These are phyloP conservation scores for Megacollybia platyphylla DNA, from an alignment of 1,284 basidiomycete genomes.

Conservation along the genomic window DNA sequence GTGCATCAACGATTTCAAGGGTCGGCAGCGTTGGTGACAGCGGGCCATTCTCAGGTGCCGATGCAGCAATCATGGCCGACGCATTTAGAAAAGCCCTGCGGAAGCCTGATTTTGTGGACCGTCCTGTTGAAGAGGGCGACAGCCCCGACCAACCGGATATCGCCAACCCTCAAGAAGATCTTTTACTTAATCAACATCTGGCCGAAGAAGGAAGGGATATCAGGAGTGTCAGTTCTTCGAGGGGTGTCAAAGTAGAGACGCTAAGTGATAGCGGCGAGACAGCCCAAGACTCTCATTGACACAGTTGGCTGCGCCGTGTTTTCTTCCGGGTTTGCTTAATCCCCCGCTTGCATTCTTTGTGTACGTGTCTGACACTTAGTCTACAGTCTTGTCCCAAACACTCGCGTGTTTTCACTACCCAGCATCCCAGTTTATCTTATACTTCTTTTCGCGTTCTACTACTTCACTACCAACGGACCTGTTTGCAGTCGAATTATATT, in stretches of 20 bases:
- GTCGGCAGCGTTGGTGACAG: slow-evolving; percentile 41
- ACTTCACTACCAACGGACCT: slow-evolving; percentile 9
- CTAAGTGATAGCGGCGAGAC: slow-evolving; percentile 44
- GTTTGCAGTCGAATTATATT: slow-evolving; percentile 9
- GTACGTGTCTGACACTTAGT: slow-evolving; percentile 6
- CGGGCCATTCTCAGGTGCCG: slow-evolving; percentile 64
- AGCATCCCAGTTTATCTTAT: background rate
- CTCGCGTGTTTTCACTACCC: background rate
- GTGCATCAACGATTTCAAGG: slow-evolving; percentile 55
- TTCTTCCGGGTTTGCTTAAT: background rate
- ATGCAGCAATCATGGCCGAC: slow-evolving; percentile 81
- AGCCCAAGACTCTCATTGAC: slow-evolving; percentile 26
- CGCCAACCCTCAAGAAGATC: slow-evolving; percentile 26
- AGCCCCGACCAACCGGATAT: slow-evolving; percentile 30
- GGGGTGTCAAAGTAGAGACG: slow-evolving; percentile 67
- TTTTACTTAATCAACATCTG: slow-evolving; percentile 52
- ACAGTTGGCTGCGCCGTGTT: slow-evolving; percentile 4
- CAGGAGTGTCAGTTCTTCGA: slow-evolving; percentile 62
- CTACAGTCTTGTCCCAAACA: background rate
- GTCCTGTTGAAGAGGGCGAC: slow-evolving; percentile 57
- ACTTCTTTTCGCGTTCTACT: slow-evolving; percentile 8
- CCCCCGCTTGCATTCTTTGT: background rate
- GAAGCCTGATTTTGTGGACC: slow-evolving; percentile 67
- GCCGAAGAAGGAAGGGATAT: slow-evolving; percentile 77
- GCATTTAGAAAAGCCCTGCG: slow-evolving; percentile 74